phyloP scores from a whole-genome alignment of 2,329 filamentous ascomycete species.

The Pseudodiploospora longispora region DNA sequence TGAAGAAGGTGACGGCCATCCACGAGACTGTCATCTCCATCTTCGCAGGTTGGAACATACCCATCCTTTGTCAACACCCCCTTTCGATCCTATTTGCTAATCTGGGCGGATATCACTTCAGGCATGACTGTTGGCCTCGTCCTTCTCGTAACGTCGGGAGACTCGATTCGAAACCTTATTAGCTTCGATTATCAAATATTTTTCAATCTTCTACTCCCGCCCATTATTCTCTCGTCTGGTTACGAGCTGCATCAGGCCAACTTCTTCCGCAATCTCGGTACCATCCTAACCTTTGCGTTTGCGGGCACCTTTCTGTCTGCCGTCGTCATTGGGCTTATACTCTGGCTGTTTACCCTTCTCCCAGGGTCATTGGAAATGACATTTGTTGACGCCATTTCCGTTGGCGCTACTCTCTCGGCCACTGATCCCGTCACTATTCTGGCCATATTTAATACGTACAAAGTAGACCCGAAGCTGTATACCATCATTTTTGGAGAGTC shows the following conservation, averaged over 20 bases:
- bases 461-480: slow-evolving; percentile 97
- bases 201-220: slow-evolving; percentile 96
- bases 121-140: slow-evolving; percentile 93
- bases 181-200: slow-evolving; percentile 99
- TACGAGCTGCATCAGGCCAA: slow-evolving; percentile 98
- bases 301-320: slow-evolving; percentile 95
- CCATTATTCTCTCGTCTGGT: slow-evolving; percentile 93
- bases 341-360: slow-evolving; percentile 83
- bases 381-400: slow-evolving; percentile 93
- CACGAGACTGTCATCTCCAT: slow-evolving; percentile 98
- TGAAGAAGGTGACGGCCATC: slow-evolving; percentile 93
- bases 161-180: slow-evolving; percentile 81
- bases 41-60: slow-evolving; percentile 61
- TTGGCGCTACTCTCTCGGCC: slow-evolving; percentile 91
- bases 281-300: slow-evolving; percentile 95
- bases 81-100: not conserved
- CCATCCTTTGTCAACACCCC: not conserved
- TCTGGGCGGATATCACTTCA: slow-evolving; percentile 24
- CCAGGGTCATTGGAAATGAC: slow-evolving; percentile 76
- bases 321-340: slow-evolving; percentile 80
- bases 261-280: slow-evolving; percentile 97
- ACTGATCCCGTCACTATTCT: slow-evolving; percentile 97
- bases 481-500: slow-evolving; percentile 98
- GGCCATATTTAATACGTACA: slow-evolving; percentile 98
- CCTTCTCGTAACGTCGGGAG: slow-evolving; percentile 70